Base-by-base conservation (phyloP, 495 filamentous ascomycete species). In the Jackrogersella minutella region DNA sequence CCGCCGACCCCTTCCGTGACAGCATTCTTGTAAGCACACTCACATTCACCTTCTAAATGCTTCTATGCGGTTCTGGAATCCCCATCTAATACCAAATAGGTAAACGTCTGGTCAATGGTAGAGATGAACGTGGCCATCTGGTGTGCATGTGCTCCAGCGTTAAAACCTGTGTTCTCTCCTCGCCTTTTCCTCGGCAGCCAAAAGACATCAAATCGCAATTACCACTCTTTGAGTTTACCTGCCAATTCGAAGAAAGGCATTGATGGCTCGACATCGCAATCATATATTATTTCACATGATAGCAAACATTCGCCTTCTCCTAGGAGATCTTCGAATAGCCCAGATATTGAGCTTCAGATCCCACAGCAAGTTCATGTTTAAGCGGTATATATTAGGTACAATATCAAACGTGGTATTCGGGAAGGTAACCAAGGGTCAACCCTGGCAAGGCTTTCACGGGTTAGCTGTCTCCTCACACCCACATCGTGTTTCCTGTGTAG, bases 31-130 rank as follows among this genome's bases (percentile, higher is more conserved):
- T 73, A 65, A 2, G 70, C 56, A 26, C 16, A 21, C 7, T 24
- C 3, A 8, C 43, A 30, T 24, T 2, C 11, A 1, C n/a, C 11
- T 36, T 14, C 22, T 0, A 10, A 1, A 21, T 1, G 7, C 10
- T 2, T n/a, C 4, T 26, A 11, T 24, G 6, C 9, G 2, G 1
- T 1, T 26, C 16, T 10, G 3, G 0, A 36, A 44, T 10, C 6
- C 8, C 14, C 17, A 5, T 24, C 56, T 17, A 43, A 62, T 34
- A 14, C 11, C 2, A 22, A n/a, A 14, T 13, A 73, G 71, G 71
- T 82, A 11, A 79, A 76, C 16, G 75, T 83, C 21, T 81, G 84
- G 72, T 85, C 84, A 2, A 76, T 73, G 70, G 69, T 77, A 19
- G 75, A 77, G 53, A 58, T 77, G 5, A 77, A 76, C 53, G 55